Conservation (phyloP, 257 asterid genomes). For the Nicotiana attenuata region DNA sequence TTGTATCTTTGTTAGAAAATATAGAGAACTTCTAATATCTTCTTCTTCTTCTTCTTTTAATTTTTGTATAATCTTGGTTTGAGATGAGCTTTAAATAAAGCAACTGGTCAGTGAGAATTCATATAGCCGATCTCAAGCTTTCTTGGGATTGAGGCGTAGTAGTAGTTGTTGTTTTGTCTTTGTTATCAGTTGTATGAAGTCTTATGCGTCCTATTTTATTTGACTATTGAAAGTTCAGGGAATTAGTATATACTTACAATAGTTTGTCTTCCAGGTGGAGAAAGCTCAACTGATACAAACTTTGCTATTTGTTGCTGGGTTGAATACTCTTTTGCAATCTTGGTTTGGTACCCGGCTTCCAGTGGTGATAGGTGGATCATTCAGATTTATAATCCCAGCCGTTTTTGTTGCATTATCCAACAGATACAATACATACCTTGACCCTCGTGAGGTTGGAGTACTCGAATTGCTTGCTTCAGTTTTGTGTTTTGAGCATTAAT, state of each 20-base stretch:
- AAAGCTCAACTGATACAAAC: constrained; percentile 84
- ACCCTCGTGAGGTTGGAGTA: constrained; percentile 54
- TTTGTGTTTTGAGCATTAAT: neutral
- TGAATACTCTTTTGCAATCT: constrained; percentile 74
- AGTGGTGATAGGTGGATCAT: constrained; percentile 81
- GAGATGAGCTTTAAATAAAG: neutral
- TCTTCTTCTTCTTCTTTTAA: too few species aligned
- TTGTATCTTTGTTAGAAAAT: neutral
- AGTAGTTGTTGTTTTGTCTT: neutral
- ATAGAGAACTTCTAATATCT: neutral
- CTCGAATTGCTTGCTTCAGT: neutral
- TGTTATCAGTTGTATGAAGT: neutral
- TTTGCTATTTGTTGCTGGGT: constrained; percentile 72
- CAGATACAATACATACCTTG: constrained; percentile 35
- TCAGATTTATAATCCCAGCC: constrained; percentile 69
- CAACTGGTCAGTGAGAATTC: neutral
- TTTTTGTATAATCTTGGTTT: neutral
- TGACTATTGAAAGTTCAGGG: neutral
- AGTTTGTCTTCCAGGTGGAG: constrained; percentile 41
- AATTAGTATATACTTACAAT: neutral
- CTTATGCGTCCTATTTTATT: neutral
- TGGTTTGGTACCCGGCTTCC: constrained; percentile 84
- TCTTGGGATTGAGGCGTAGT: neutral
- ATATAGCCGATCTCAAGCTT: neutral
- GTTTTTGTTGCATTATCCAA: constrained; percentile 57